Percentiles rank a stretch among this genome's conserved stretches.
phyloP scores from a whole-genome alignment of 148 eudicot species.

The Linanthus parryae region DNA sequence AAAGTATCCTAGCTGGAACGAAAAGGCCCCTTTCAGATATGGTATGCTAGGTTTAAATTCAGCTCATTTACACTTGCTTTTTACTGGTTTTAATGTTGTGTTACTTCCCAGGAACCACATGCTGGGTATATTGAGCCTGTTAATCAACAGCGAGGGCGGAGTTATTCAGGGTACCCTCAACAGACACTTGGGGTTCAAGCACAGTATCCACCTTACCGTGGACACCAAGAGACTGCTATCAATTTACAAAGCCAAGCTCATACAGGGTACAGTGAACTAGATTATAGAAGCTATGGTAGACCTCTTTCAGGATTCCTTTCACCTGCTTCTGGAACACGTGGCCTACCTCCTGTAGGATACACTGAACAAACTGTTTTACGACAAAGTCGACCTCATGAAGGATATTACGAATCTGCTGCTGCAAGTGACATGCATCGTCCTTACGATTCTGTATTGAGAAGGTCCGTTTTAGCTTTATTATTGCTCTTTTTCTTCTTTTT shows the following conservation, averaged over 20 bases:
- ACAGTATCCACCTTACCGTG: constrained; percentile 8
- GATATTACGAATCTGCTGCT: constrained; percentile 10
- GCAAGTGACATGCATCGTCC: constrained; percentile 10
- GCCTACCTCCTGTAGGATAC: constrained; percentile 16
- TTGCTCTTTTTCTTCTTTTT: background rate
- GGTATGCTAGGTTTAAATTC: constrained; percentile 12
- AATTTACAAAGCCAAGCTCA: constrained; percentile 7
- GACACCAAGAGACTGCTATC: constrained; percentile 8
- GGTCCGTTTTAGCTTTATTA: constrained; percentile 1
- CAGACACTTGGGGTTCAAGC: constrained; percentile 10
- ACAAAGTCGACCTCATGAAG: constrained; percentile 1
- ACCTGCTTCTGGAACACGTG: constrained; percentile 9
- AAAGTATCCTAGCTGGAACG: constrained; percentile 6
- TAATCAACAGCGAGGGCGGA: constrained; percentile 5
- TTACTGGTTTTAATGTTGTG: background rate
- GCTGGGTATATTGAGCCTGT: constrained; percentile 25
- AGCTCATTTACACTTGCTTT: background rate
- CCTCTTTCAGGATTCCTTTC: constrained; percentile 9
- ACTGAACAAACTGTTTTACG: constrained; percentile 11
- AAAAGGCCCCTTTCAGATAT: constrained; percentile 20
- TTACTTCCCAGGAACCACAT: constrained; percentile 22
- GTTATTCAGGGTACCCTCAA: constrained; percentile 10
- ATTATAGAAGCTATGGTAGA: background rate
- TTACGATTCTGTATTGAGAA: constrained; percentile 5
- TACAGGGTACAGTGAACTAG: constrained; percentile 9